A percentile compares a stretch with the other conserved stretches of the same genome.
These are phyloP conservation scores for Themeda triandra DNA, from an alignment of 176 grass and related monocot genomes.

Conservation along the genomic window DNA sequence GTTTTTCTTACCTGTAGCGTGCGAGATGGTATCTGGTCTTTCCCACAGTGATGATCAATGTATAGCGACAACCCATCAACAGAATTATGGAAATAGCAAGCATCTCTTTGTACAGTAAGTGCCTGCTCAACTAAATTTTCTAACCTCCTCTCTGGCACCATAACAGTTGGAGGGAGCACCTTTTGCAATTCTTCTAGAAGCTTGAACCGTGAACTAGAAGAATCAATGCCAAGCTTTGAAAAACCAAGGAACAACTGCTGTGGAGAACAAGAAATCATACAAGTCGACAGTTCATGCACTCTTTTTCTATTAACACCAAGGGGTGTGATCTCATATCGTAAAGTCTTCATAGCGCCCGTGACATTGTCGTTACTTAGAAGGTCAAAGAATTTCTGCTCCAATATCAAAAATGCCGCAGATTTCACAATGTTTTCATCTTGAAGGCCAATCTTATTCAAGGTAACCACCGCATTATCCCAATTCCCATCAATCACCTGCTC, in stretches of 20 bases:
- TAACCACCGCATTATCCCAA: conserved; percentile 66
- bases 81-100: conserved; percentile 93
- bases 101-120: conserved; percentile 68
- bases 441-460: conserved; percentile 79
- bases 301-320: conserved; percentile 65
- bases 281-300: conserved; percentile 70
- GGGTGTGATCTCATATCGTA: conserved; percentile 76
- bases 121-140: conserved; percentile 89
- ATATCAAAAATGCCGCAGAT: conserved; percentile 67
- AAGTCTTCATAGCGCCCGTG: conserved; percentile 64
- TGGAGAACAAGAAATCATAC: conserved; percentile 53
- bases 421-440: conserved; percentile 59
- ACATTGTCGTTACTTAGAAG: conserved; percentile 61
- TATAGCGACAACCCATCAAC: conserved; percentile 73
- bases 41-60: conserved; percentile 76
- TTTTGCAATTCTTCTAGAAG: conserved; percentile 88
- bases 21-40: conserved; percentile 77
- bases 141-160: conserved; percentile 83
- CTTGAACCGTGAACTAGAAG: conserved; percentile 45
- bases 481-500: conserved; percentile 74
- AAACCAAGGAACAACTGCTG: conserved; percentile 51
- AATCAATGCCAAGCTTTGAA: conserved; percentile 43
- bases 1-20: conserved; percentile 56
- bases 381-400: conserved; percentile 94
- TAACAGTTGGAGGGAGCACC: conserved; percentile 65